Percentiles rank a stretch among this genome's conserved stretches.
Evolutionary conservation across 225 moss, liverwort and hornwort genomes (phyloP).

Genomic region (Polytrichum formosum): DNA sequence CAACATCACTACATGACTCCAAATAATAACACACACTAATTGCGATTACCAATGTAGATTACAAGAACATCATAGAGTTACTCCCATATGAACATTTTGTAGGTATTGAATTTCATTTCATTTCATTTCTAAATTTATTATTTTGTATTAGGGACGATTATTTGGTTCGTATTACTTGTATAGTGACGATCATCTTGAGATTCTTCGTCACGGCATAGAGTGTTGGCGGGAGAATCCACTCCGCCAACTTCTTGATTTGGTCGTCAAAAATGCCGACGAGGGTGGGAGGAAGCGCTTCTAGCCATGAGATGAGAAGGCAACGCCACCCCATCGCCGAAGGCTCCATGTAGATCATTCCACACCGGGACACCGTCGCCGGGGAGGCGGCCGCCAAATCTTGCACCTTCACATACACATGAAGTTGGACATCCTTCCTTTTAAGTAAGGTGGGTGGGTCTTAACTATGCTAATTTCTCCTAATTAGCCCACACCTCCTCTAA

Average conservation of each 20-base stretch:
- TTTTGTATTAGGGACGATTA: no score
- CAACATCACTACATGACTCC: no score
- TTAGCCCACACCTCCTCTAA: no score
- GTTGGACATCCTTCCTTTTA: no score
- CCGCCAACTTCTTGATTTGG: conserved; percentile 77
- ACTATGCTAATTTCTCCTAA: no score
- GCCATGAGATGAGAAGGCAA: conserved; percentile 71
- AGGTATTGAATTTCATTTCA: no score
- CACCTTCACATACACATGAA: conserved; percentile 21
- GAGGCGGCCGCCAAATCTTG: conserved; percentile 91
- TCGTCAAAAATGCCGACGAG: conserved; percentile 55
- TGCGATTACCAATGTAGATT: no score
- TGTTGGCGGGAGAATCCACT: conserved; percentile 85
- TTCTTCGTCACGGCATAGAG: conserved; percentile 81
- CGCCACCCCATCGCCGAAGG: conserved; percentile 84
- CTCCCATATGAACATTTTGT: no score
- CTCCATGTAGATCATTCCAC: conserved; percentile 89
- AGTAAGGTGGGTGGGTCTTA: no score
- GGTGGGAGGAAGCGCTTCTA: conserved; percentile 57
- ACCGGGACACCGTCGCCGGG: conserved; percentile 82
- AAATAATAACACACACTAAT: no score
- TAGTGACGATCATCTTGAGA: conserved; percentile 69
- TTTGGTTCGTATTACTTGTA: conserved; percentile 49
- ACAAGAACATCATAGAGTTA: no score
- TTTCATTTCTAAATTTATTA: no score